These are phyloP conservation scores for Hippophae gyantsensis DNA, from an alignment of 306 rosid species.

Conservation along the genomic window DNA sequence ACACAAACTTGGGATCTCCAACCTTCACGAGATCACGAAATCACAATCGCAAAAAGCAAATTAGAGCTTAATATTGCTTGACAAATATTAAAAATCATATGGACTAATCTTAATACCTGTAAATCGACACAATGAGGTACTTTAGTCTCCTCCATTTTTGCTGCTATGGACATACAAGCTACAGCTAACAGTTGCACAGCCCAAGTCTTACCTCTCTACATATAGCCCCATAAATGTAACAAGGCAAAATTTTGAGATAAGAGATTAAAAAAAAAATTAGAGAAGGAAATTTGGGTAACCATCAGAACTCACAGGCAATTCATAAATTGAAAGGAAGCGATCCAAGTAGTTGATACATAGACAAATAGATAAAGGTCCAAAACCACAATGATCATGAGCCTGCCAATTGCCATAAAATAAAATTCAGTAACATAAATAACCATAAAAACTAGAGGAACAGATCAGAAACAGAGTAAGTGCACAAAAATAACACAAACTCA, in stretches of 20 bases:
- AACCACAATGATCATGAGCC: constrained; percentile 47
- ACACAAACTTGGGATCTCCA: constrained; percentile 45
- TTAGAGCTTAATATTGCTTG: constrained; percentile 4
- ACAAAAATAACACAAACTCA: too few species aligned
- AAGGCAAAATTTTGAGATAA: constrained; percentile 9
- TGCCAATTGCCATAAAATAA: constrained; percentile 32
- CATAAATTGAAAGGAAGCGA: constrained; percentile 53
- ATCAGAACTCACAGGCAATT: constrained; percentile 49
- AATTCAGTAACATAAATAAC: background rate
- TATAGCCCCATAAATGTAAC: constrained; percentile 5
- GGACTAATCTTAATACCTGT: constrained; percentile 36
- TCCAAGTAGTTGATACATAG: constrained; percentile 70
- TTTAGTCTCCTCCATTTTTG: constrained; percentile 58
- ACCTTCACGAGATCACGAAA: constrained; percentile 22
- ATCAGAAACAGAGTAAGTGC: too few species aligned
- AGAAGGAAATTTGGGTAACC: constrained; percentile 2
- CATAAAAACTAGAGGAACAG: too few species aligned
- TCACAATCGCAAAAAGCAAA: background rate
- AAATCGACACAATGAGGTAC: constrained; percentile 38
- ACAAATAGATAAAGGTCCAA: constrained; percentile 48
- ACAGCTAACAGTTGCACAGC: constrained; percentile 46
- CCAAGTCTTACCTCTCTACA: constrained; percentile 45
- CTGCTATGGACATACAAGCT: constrained; percentile 63
- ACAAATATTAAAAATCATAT: constrained; percentile 7
- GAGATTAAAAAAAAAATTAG: constrained; percentile 4